Base-by-base conservation (phyloP, 2,329 filamentous ascomycete genomes). In the Scedosporium apiospermum region DNA sequence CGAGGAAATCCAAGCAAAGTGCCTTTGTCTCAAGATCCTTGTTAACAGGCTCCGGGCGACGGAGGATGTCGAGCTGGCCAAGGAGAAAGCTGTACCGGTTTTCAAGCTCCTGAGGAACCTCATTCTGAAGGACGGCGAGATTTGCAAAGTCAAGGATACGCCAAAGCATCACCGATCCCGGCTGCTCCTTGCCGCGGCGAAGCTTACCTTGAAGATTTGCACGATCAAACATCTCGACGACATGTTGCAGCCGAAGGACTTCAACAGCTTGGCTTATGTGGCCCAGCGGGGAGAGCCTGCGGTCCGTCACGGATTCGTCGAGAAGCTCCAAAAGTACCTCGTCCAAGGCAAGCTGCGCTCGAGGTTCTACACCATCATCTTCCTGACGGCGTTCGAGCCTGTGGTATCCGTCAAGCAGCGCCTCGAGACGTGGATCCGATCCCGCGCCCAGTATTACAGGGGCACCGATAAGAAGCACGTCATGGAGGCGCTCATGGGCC, bases 371-470 rank as follows among this genome's bases (percentile, higher is more conserved):
- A 89, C 91, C 0, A 88, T 96, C 49, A 81, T 96, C 5, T 98
- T 97, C 77, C 78, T 98, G 53, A 88, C 92, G 38, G 93, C 95
- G 1, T 97, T 95, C 71, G 95, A 99, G 75, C 95, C 93, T 0
- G 83, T 86, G 44, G 72, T 77, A n/a, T 82, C 84, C 16, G 83
- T 96, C 71, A 90, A 88, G 71, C 85, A 85, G 59, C 85, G 88
- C 51, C 88, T 91, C 3, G 85, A 90, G 65, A 96, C 91, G 0
- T 99, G 95, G 93, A 85, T 98, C 60, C 88, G 90, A 60, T 93
- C 93, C 55, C 86, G 93, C 14, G 86, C 88, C 7, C 84, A 87
- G 21, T 81, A 83, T 62, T 90, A 90, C 69, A 75, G 76, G 63
- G 78, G 81, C 38, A 79, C 72, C 66, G 84, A 75, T 65, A 85